Evolutionary conservation across 2,329 filamentous ascomycete species (phyloP), one percentile per base, ranked within the genome.

Genomic region (Alternaria incomplexa): DNA sequence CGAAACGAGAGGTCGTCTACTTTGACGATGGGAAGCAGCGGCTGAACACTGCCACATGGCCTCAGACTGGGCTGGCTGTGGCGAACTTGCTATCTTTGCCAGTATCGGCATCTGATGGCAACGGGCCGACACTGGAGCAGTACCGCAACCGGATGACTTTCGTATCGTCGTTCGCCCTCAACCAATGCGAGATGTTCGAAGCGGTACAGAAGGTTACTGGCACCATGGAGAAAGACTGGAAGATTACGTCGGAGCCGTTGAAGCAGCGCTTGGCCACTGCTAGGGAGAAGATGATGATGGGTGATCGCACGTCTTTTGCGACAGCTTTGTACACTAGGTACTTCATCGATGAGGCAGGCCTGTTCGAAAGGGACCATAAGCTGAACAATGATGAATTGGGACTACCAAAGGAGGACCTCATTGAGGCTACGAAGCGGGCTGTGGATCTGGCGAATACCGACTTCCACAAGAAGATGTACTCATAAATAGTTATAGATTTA

Each of bases 401-500:
- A 0, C 76, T 91, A 71, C 84, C 86, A 0, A 78, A 85, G 64
- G 89, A 91, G 75, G 82, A 85, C 46, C 65, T 91, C 48, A 88
- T 91, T 68, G 83, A 86, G 63, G 79, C 80, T 23, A 91, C 86
- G 0, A 83, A 80, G 73, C 51, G 20, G 28, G 67, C 66, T 3
- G 45, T 72, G 7, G 51, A 65, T 12, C 43, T 68, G 45, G 46
- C 17, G 5, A 46, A 65, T 20, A 64, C 44, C 11, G 61, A 58
- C 2, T 68, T 59, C 10, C 66, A 63, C 61, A 46, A 30, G 4
- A 47, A 52, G 4, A 22, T 52, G 30, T 62, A 59, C 13, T 44
- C 50, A 17, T 58, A 40, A 22, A 10, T 11, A 9, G 26, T 51
- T 2, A 10, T 40, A 17, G 15, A 0, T 10, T 40, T n/a, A 10